Percentiles rank a stretch among this genome's conserved stretches.
Conservation (phyloP, 345 rosid species). For the Cardamine chenopodiifolia region DNA sequence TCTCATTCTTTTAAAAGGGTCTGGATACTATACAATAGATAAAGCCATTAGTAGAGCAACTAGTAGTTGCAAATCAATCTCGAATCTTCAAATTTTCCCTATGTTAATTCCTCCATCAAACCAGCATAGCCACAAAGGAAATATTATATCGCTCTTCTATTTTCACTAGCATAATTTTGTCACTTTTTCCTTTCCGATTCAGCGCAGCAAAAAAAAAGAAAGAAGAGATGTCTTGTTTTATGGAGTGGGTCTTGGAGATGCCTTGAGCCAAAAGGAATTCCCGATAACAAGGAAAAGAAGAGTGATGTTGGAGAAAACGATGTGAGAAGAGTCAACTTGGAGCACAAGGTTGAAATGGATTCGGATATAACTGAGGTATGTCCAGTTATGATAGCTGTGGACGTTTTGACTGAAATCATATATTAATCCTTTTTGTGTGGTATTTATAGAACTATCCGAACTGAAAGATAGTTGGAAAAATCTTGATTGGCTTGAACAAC, state of each 20-base stretch:
- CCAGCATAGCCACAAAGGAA: background rate
- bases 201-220: background rate
- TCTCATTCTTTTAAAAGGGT: background rate
- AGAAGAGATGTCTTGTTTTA: too few relatives aligned
- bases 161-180: slow-evolving; percentile 13
- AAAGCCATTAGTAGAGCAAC: slow-evolving; percentile 3
- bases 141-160: background rate
- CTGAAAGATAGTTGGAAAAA: slow-evolving; percentile 9
- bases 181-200: background rate
- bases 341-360: slow-evolving; percentile 71
- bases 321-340: slow-evolving; percentile 62
- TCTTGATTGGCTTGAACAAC: slow-evolving; percentile 17
- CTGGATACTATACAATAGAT: background rate
- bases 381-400: slow-evolving; percentile 17
- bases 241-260: slow-evolving; percentile 90
- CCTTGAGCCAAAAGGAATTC: slow-evolving; percentile 52
- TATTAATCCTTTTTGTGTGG: background rate
- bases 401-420: background rate
- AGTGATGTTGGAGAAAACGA: slow-evolving; percentile 60
- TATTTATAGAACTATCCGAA: background rate
- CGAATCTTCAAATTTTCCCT: background rate
- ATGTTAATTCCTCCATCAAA: slow-evolving; percentile 7
- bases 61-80: slow-evolving; percentile 2
- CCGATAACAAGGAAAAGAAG: slow-evolving; percentile 44
- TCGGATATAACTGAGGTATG: slow-evolving; percentile 85